Conservation (phyloP, 768 basidiomycete species). For the Stropharia rugosoannulata region DNA sequence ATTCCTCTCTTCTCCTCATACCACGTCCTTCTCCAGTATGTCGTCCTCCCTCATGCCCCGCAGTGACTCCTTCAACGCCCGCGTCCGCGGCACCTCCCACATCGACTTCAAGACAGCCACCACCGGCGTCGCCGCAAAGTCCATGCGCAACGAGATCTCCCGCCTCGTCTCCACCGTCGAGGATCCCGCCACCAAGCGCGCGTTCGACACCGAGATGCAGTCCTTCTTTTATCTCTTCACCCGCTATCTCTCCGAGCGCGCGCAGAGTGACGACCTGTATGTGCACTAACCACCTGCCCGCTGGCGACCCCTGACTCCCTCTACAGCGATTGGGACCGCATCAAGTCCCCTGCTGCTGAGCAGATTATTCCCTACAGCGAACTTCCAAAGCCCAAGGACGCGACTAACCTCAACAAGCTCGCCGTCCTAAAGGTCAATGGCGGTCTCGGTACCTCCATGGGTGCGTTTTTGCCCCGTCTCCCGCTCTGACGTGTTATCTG, state of each 20-base stretch:
- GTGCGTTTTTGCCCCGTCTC: conserved; percentile 31
- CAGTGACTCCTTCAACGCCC: conserved; percentile 66
- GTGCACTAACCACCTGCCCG: conserved; percentile 24
- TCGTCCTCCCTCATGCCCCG: conserved; percentile 60
- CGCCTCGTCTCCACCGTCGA: conserved; percentile 86
- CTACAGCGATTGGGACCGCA: conserved; percentile 81
- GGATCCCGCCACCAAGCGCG: conserved; percentile 78
- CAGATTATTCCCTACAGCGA: conserved; percentile 83
- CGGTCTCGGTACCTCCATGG: conserved; percentile 90
- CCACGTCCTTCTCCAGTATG: conserved; percentile 36
- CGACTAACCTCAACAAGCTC: conserved; percentile 81
- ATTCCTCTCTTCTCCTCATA: conserved; percentile 12
- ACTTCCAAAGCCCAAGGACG: conserved; percentile 58
- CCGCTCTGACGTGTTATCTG: neutral
- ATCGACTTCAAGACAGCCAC: conserved; percentile 99
- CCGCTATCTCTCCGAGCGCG: conserved; percentile 88
- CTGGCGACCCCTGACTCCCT: conserved; percentile 8
- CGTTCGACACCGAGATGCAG: conserved; percentile 95
- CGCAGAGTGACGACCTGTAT: conserved; percentile 84
- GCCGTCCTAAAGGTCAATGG: conserved; percentile 96
- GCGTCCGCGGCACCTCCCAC: conserved; percentile 75
- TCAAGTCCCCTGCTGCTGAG: conserved; percentile 83
- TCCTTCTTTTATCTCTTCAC: conserved; percentile 96
- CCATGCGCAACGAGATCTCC: conserved; percentile 98
- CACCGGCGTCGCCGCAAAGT: conserved; percentile 89